phyloP scores from a whole-genome alignment of 208 protist genomes.

The Phytomonas sp. region DNA sequence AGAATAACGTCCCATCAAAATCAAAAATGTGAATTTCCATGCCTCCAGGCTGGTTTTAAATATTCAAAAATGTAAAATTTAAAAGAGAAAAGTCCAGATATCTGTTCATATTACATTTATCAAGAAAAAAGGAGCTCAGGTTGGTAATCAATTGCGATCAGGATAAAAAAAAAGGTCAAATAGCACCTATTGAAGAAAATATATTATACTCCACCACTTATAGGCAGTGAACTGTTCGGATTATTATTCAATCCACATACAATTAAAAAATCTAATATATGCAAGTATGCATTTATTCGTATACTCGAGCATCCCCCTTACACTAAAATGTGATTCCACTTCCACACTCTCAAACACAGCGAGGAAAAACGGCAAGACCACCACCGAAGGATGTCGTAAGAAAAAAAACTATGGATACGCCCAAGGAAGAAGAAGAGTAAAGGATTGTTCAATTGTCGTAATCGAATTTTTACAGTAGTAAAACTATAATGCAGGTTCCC shows the following conservation, averaged over 20 bases:
- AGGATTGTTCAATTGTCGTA: not conserved
- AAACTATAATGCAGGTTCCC: not conserved
- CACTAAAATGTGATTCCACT: not conserved
- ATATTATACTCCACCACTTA: not conserved
- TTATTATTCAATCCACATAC: not conserved
- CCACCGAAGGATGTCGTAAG: not conserved
- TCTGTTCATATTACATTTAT: not conserved
- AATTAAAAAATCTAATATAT: not conserved
- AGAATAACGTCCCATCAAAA: constrained; percentile 81
- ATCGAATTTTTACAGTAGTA: not conserved
- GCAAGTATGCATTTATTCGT: not conserved
- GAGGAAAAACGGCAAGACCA: not conserved
- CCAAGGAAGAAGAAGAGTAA: not conserved
- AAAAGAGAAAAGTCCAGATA: not conserved
- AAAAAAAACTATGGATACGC: not conserved
- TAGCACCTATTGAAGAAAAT: not conserved
- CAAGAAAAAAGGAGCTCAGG: not conserved
- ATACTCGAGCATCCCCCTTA: not conserved
- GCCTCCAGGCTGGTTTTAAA: not conserved
- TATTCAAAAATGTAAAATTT: not conserved
- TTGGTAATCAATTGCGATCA: not conserved
- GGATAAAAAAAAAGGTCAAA: not conserved
- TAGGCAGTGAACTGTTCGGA: not conserved
- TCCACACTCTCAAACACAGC: not conserved
- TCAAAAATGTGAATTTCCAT: constrained; percentile 76